phyloP scores from a whole-genome alignment of 176 grass and related monocot genomes.

The Bothriochloa decipiens region DNA sequence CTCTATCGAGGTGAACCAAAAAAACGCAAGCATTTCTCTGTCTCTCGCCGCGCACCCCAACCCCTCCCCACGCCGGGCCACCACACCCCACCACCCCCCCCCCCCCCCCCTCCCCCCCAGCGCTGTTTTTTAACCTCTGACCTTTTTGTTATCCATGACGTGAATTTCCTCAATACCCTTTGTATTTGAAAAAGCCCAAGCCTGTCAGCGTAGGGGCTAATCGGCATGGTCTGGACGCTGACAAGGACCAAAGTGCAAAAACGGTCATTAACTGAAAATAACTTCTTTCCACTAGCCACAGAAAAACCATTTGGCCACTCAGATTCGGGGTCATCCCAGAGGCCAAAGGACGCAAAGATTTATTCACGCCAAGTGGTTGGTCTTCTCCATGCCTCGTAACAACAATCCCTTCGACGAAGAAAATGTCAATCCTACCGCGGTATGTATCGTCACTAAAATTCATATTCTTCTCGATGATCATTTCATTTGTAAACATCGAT shows the following conservation, averaged over 20 bases:
- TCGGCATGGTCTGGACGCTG: not conserved
- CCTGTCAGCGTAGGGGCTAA: not conserved
- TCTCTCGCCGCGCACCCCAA: no score
- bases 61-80: no score
- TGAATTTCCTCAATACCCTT: not conserved
- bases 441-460: conserved; percentile 32
- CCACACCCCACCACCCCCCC: no score
- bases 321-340: not conserved
- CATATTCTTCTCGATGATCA: not conserved
- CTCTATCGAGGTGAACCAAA: not conserved
- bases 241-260: conserved; percentile 35
- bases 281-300: conserved; percentile 39
- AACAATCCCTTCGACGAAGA: conserved; percentile 52
- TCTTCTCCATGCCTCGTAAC: conserved; percentile 57
- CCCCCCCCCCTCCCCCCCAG: no score
- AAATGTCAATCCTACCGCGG: conserved; percentile 68
- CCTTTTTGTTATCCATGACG: not conserved
- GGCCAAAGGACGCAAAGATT: conserved; percentile 13
- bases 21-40: not conserved
- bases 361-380: conserved; percentile 2
- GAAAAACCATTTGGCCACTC: conserved; percentile 27
- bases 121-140: no score
- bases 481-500: conserved; percentile 10
- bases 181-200: not conserved
- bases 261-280: conserved; percentile 48